Conservation (phyloP, 805 yeast species). For the Metschnikowia henanensis region DNA sequence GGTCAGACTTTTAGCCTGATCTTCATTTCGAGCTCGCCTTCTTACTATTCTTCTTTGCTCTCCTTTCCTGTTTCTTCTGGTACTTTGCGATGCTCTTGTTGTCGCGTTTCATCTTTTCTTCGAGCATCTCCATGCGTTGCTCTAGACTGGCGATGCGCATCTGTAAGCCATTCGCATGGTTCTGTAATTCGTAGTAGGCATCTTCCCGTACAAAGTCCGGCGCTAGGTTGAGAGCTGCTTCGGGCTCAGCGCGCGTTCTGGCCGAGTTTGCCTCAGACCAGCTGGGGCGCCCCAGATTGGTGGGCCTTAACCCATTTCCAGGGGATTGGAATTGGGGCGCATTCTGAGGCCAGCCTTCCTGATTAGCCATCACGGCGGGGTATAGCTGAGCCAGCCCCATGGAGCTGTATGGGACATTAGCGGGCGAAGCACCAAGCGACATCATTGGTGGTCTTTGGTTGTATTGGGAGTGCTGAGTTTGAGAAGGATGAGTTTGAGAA, state of each 20-base stretch:
- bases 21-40: constrained; percentile 1
- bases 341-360: neutral
- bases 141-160: constrained; percentile 18
- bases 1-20: too few species aligned
- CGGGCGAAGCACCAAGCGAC: neutral
- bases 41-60: constrained; percentile 8
- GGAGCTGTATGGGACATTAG: neutral
- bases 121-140: constrained; percentile 11
- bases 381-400: neutral
- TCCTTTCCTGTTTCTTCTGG: constrained; percentile 10
- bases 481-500: too few species aligned
- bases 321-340: neutral
- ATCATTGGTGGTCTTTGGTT: neutral
- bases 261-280: constrained; percentile 2
- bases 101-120: constrained; percentile 10
- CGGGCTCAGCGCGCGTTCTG: neutral
- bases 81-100: constrained; percentile 3
- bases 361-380: neutral
- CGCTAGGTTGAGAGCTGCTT: neutral
- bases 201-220: constrained; percentile 7
- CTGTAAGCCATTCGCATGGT: constrained; percentile 32
- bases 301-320: neutral
- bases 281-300: neutral
- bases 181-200: constrained; percentile 32
- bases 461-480: neutral